Evolutionary conservation across 352 stramenopile genomes (phyloP), one percentile per base, ranked within the genome.

Genomic region (Pythium dissotocum): DNA sequence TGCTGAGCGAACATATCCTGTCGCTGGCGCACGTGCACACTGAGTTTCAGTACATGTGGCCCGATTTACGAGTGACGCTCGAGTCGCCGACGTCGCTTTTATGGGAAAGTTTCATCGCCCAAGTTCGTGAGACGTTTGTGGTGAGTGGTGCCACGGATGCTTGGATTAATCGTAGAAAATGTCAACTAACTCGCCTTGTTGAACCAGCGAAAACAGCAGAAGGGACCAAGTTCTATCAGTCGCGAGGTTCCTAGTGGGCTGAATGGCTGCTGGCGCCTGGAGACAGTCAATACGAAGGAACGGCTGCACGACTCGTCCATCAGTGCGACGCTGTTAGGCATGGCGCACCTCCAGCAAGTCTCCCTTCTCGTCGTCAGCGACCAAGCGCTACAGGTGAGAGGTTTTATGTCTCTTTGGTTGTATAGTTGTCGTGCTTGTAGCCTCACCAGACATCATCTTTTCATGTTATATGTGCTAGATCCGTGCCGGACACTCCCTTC

Each of bases 301-400:
- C 26, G 6, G 18, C 33, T 57, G 6, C 65, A 71, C 12, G 26
- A 58, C 16, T 71, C 67, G 56, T 76, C 65, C 13, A 63, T 81
- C 56, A 78, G 71, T 63, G 71, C 61, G 36, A 69, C 63, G 55
- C 65, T 71, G 4, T 32, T 75, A n/a, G 55, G 48, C 49, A 51
- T 81, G 53, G 76, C 66, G 9, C 75, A 81, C 36, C 60, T 81
- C 13, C 64, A 74, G 51, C 59, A 61, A 7, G n/a, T 81, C 40
- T 66, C 75, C 21, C 33, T 78, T 42, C 61, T 49, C 9, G 28
- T 67, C 18, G 61, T 65, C 1, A 51, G 26, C 18, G 67, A 65
- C 21, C 62, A 75, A 26, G 63, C 18, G 21, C 28, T 72, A 26
- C 49, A 56, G 46, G 30, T 67, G 60, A 8, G 61, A n/a, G 8